Conservation (phyloP, 179 eudicot genomes). For the Actinidia arguta region DNA sequence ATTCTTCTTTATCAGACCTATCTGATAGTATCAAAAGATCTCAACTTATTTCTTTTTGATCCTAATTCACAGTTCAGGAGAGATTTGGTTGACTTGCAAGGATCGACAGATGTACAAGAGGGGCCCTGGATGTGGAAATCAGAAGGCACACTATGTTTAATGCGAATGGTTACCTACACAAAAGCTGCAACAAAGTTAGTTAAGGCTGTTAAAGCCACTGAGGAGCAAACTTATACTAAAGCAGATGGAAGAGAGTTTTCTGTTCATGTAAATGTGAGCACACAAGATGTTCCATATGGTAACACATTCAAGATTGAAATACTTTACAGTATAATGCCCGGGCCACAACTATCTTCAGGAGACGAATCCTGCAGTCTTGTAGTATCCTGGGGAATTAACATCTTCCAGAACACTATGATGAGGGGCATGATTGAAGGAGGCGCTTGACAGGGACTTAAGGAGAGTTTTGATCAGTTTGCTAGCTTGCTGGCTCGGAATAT, state of each 20-base stretch:
- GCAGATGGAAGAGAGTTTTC: constrained; percentile 72
- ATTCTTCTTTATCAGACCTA: constrained; percentile 74
- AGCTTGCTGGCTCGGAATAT: constrained; percentile 56
- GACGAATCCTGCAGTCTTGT: constrained; percentile 71
- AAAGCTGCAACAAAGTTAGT: constrained; percentile 75
- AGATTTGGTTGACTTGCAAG: constrained; percentile 65
- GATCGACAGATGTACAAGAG: constrained; percentile 67
- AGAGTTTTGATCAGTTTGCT: constrained; percentile 72
- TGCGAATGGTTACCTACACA: constrained; percentile 69
- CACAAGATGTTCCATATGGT: constrained; percentile 93
- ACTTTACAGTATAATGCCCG: constrained; percentile 69
- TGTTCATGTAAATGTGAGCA: constrained; percentile 57
- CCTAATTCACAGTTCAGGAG: constrained; percentile 69
- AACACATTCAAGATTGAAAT: constrained; percentile 65
- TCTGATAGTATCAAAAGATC: constrained; percentile 56
- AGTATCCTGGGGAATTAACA: constrained; percentile 76
- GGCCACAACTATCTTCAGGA: constrained; percentile 62
- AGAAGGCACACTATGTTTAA: constrained; percentile 50
- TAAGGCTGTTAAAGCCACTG: constrained; percentile 81
- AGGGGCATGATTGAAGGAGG: constrained; percentile 83
- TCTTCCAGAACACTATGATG: constrained; percentile 78
- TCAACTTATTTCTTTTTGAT: constrained; percentile 66
- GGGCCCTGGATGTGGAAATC: constrained; percentile 73
- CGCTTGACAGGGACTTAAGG: constrained; percentile 81
- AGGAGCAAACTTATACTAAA: constrained; percentile 75